These are phyloP conservation scores for Hypoxylon sp. DNA, from an alignment of 2,329 filamentous ascomycete species.

Conservation along the genomic window DNA sequence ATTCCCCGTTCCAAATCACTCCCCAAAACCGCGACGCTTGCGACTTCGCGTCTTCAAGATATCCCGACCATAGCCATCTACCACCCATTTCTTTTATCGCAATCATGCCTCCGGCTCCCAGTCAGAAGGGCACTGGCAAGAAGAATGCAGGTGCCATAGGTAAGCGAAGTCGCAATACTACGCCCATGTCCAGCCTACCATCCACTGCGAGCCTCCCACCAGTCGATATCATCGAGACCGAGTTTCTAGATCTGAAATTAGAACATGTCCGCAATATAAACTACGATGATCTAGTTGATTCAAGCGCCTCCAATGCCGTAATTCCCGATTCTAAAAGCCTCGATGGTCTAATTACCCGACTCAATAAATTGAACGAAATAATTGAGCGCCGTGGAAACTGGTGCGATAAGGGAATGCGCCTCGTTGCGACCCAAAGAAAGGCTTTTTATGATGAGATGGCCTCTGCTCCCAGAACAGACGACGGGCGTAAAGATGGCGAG, in stretches of 20 bases:
- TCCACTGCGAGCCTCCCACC: conserved; percentile 63
- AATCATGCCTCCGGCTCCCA: conserved; percentile 71
- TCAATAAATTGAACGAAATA: conserved; percentile 75
- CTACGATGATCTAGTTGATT: conserved; percentile 79
- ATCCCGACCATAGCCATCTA: neutral
- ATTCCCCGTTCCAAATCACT: conserved; percentile 4
- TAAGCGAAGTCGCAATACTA: conserved; percentile 83
- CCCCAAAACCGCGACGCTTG: conserved; percentile 9
- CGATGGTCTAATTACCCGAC: conserved; percentile 73
- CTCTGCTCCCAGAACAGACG: conserved; percentile 63
- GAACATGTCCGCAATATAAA: conserved; percentile 72
- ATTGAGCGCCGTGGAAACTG: conserved; percentile 77
- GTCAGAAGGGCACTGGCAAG: conserved; percentile 75
- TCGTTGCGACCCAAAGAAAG: conserved; percentile 76
- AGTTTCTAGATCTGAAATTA: conserved; percentile 76
- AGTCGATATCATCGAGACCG: conserved; percentile 70
- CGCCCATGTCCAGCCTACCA: conserved; percentile 71
- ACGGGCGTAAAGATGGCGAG: conserved; percentile 65
- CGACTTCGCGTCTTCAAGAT: conserved; percentile 2
- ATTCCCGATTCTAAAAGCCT: conserved; percentile 76
- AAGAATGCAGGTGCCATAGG: conserved; percentile 74
- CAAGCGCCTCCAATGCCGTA: conserved; percentile 68
- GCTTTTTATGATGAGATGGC: conserved; percentile 69
- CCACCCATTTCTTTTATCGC: neutral
- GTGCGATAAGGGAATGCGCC: conserved; percentile 81